Base-by-base conservation (phyloP, 768 basidiomycete species). In the Suillus ampliporus region DNA sequence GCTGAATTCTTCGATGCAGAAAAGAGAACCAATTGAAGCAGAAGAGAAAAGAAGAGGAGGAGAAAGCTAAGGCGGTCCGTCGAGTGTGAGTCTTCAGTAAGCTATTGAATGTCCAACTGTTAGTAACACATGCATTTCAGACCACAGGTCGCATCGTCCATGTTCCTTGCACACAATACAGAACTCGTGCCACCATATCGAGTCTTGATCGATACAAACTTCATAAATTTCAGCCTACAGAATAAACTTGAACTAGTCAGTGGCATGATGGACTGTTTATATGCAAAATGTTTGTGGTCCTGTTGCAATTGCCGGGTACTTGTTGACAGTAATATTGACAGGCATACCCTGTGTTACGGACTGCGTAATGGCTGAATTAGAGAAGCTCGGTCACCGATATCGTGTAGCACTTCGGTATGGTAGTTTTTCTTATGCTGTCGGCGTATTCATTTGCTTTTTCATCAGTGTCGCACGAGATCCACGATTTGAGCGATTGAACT, bases 191-290 rank as follows among this genome's bases (percentile, higher is more conserved):
- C 97, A 0, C 97, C 97, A 4, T 99, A 99, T 74, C 89, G 97
- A 21, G 94, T 99, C 31, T 86, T 99, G 43, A 94, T 99, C 64
- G 97, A 99, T 77, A 99, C 97, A 73, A 99, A 99, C 75, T 99
- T 99, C 69, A 99, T 99, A 83, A 99, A 99, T 74, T 97, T 99
- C 75, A 94, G 91, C 67, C 83, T 99, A 54, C 97, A 99, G 80
- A 99, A 99, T 77, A 97, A 98, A 76, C 80, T 99, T 67, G 97
- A 99, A 75, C 84, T 99, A 60, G 83, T 98, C 23, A 88, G 90
- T 70, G 95, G 93, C n/a, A 98, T 99, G 97, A 99, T 99, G 97
- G 97, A 99, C 72, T 97, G 95, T 71, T 82, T 99, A 17, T 97
- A 94, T 76, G 97, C 97, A 14, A 99, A 99, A 81, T 98, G 97